Conservation (phyloP, 495 filamentous ascomycete species). For the Penicillium chermesinum region DNA sequence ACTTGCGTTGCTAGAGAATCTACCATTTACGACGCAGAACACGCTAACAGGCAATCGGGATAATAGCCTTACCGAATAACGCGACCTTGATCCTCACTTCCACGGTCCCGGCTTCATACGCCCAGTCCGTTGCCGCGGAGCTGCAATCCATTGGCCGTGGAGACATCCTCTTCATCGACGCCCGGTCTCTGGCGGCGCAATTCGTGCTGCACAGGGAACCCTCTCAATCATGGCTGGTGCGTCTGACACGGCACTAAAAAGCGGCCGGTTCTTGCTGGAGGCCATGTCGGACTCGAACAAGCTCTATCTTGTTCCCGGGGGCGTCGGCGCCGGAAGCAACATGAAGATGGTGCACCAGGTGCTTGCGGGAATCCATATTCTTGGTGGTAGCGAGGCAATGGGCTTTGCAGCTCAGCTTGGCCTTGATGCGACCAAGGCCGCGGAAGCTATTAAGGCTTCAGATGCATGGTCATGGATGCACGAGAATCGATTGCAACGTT, state of each 20-base stretch:
- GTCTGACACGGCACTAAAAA: slow-evolving; percentile 50
- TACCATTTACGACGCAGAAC: too few relatives aligned
- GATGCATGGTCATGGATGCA: slow-evolving; percentile 79
- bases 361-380: slow-evolving; percentile 70
- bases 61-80: slow-evolving; percentile 47
- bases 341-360: slow-evolving; percentile 88
- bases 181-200: slow-evolving; percentile 72
- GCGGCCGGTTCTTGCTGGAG: slow-evolving; percentile 54
- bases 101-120: slow-evolving; percentile 66
- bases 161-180: slow-evolving; percentile 67
- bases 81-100: slow-evolving; percentile 67
- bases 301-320: slow-evolving; percentile 68
- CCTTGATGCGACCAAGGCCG: slow-evolving; percentile 53
- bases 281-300: slow-evolving; percentile 57
- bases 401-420: slow-evolving; percentile 66
- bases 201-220: slow-evolving; percentile 67
- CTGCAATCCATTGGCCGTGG: slow-evolving; percentile 48
- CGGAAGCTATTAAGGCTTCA: slow-evolving; percentile 51
- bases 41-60: too few relatives aligned
- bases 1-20: not conserved
- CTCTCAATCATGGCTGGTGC: slow-evolving; percentile 79
- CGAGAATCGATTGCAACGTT: slow-evolving; percentile 65
- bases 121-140: slow-evolving; percentile 52
- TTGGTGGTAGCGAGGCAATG: slow-evolving; percentile 66
- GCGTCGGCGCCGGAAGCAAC: slow-evolving; percentile 73